phyloP scores from a whole-genome alignment of 1,139 yeast species.

The Spathaspora sp. region DNA sequence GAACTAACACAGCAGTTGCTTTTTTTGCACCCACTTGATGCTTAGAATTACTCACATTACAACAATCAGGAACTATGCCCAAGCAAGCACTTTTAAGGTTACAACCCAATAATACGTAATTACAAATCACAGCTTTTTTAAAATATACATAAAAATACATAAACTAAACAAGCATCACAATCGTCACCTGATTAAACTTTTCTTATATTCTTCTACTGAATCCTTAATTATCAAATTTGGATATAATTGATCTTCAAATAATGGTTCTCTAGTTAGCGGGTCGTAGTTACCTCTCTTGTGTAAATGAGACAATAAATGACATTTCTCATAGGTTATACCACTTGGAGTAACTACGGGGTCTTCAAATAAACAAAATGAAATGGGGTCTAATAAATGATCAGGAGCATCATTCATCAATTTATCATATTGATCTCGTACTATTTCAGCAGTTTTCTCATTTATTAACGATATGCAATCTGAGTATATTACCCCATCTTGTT shows the following conservation, averaged over 20 bases:
- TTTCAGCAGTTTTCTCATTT: background rate
- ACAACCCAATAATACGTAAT: background rate
- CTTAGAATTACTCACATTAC: too few species aligned
- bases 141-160: background rate
- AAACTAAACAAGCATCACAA: background rate
- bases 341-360: constrained; percentile 53
- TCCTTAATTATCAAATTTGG: constrained; percentile 45
- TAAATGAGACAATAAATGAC: constrained; percentile 16
- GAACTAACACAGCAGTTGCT: too few species aligned
- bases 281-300: constrained; percentile 17
- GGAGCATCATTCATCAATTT: constrained; percentile 33
- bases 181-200: background rate
- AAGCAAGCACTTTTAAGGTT: too few species aligned
- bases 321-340: constrained; percentile 48
- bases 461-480: background rate
- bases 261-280: constrained; percentile 29
- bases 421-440: constrained; percentile 1
- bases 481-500: constrained; percentile 1
- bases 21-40: background rate
- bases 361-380: constrained; percentile 42
- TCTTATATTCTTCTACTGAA: constrained; percentile 32
- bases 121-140: too few species aligned
- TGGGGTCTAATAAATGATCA: constrained; percentile 46
- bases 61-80: too few species aligned
- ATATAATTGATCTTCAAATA: constrained; percentile 37